Evolutionary conservation across 192 early-diverging fungal genomes (phyloP).

Genomic region (Coemansia reversa): DNA sequence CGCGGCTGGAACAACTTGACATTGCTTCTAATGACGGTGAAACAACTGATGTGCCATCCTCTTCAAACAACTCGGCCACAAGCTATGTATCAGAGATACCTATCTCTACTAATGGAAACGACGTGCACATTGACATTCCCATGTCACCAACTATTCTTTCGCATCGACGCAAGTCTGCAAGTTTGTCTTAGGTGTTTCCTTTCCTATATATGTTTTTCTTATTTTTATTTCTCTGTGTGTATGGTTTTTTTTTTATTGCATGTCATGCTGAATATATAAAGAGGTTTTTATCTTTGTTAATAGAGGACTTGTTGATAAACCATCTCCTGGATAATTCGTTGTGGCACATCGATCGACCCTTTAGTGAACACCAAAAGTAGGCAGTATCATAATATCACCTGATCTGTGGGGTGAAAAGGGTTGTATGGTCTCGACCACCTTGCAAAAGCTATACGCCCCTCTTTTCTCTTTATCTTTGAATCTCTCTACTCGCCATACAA

Average conservation of each 20-base stretch:
- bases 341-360: too few relatives aligned
- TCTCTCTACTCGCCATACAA: constrained; percentile 14
- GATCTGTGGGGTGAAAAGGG: too few relatives aligned
- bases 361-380: too few relatives aligned
- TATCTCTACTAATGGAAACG: constrained; percentile 13
- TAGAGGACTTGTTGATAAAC: too few relatives aligned
- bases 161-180: constrained; percentile 26
- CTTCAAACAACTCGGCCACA: constrained; percentile 36
- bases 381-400: too few relatives aligned
- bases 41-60: constrained; percentile 40
- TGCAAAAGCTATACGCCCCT: not conserved
- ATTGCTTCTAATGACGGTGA: constrained; percentile 30
- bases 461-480: constrained; percentile 7
- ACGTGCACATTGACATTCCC: constrained; percentile 48
- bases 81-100: constrained; percentile 39
- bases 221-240: not conserved
- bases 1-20: constrained; percentile 11
- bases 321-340: too few relatives aligned
- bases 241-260: constrained; percentile 1
- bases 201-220: constrained; percentile 1
- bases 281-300: too few relatives aligned
- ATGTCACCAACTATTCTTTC: constrained; percentile 33
- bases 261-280: not conserved
- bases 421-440: too few relatives aligned
- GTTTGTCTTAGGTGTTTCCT: not conserved